Conservation (phyloP, 305 asterid species). For the Stenogyne calaminthoides region DNA sequence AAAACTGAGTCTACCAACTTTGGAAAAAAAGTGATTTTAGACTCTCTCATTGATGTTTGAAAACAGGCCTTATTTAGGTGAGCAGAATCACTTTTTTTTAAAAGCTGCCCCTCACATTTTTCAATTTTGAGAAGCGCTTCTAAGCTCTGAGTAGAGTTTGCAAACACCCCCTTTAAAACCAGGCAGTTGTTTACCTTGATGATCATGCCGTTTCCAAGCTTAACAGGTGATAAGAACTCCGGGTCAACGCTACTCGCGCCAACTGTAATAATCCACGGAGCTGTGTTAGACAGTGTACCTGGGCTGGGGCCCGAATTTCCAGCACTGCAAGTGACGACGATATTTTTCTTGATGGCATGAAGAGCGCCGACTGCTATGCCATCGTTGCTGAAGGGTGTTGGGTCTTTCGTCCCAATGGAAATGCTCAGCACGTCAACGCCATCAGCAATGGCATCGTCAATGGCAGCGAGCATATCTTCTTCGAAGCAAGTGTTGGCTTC, state of each 20-base stretch:
- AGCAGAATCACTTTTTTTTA: neutral
- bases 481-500: constrained; percentile 69
- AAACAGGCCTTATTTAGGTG: too few species aligned
- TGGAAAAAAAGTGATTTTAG: too few species aligned
- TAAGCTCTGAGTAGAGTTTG: neutral
- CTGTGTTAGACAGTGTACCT: constrained; percentile 58
- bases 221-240: constrained; percentile 44
- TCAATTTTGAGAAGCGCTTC: neutral
- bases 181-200: constrained; percentile 40
- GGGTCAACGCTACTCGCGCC: constrained; percentile 86
- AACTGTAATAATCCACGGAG: constrained; percentile 94
- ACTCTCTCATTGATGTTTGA: too few species aligned
- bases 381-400: constrained; percentile 50
- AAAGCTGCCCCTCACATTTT: neutral
- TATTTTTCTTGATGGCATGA: constrained; percentile 69
- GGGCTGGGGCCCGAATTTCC: constrained; percentile 76
- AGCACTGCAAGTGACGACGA: constrained; percentile 82
- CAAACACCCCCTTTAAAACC: too few species aligned
- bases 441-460: constrained; percentile 81
- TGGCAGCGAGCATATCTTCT: constrained; percentile 82
- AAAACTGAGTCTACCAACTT: too few species aligned
- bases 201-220: constrained; percentile 66
- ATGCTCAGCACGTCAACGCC: constrained; percentile 79
- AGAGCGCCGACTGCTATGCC: constrained; percentile 73
- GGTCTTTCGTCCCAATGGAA: constrained; percentile 59